Base-by-base conservation (phyloP, 176 grass and related monocot species). In the Oryza glaberrima region DNA sequence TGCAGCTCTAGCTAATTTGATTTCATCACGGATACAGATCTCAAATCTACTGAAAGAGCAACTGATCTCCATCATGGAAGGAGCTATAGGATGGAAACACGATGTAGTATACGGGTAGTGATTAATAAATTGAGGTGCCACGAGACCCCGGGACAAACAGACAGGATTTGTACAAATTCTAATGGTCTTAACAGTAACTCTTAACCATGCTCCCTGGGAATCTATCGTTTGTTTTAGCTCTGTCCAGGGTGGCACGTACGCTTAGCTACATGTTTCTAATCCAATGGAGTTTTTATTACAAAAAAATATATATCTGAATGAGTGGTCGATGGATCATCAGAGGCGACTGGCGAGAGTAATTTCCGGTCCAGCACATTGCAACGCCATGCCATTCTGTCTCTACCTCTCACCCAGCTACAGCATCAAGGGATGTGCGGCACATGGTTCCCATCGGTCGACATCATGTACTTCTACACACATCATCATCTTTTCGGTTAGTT, bases 181-280 rank as follows among this genome's bases (percentile, higher is more conserved):
- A 25, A 28, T 25, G 22, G 17, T 40, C 26, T 15, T 19, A 7
- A 79, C 25, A 52, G 49, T 52, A 56, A 56, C 51, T 7, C 51
- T 19, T 19, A 56, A 56, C 16, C 14, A 56, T 56, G 4, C 15
- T 6, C n/a, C 6, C 17, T 36, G 43, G 43, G 69, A 74, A 75
- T 81, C 71, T 67, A 9, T 20, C 13, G 69, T 22, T 44, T 68
- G 69, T 36, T 70, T 65, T 76, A 10, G 48, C 73, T 34, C 38
- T 51, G 68, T 76, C 67, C 83, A 78, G 51, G 72, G 78, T 86
- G 72, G 34, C 82, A 13, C 63, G 44, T 77, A 13, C 70, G 41
- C 64, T 30, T 41, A 58, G 54, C 54, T n/a, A 20, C 16, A 49
- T 41, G 40, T 8, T 41, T 41, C 0, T 41, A 41, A 41, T 41